Evolutionary conservation across 2,329 filamentous ascomycete genomes (phyloP).

Genomic region (Dothideomycetes sp.): DNA sequence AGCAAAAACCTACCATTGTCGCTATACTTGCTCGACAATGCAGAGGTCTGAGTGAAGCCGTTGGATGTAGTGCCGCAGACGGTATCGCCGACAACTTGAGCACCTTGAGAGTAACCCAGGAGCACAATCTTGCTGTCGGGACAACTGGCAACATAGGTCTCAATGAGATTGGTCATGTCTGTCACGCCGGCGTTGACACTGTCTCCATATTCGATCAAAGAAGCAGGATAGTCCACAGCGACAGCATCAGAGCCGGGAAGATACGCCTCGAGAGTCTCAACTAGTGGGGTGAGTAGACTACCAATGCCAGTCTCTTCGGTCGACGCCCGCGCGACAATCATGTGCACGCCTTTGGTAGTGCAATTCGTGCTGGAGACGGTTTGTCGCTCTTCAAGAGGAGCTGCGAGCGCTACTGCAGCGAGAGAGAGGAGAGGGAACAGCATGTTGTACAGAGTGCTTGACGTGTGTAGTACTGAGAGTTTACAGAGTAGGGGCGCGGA

Average conservation of each 20-base stretch:
- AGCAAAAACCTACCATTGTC: background rate
- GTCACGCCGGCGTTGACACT: background rate
- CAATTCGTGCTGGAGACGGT: background rate
- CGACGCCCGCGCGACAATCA: constrained; percentile 4
- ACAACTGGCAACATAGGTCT: constrained; percentile 27
- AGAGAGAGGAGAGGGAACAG: background rate
- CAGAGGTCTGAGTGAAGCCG: constrained; percentile 1
- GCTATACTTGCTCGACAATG: constrained; percentile 4
- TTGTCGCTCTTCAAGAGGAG: background rate
- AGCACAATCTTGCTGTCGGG: constrained; percentile 30
- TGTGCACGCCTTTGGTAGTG: background rate
- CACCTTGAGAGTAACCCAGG: constrained; percentile 32
- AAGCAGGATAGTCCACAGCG: constrained; percentile 1
- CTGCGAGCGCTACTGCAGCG: background rate
- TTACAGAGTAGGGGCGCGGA: too few relatives aligned
- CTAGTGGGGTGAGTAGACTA: background rate
- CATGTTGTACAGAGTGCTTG: too few relatives aligned
- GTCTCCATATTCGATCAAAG: background rate
- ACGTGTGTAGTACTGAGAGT: too few relatives aligned
- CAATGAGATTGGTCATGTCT: constrained; percentile 16
- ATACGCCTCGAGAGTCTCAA: background rate
- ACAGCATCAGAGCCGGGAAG: constrained; percentile 1
- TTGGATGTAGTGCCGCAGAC: constrained; percentile 9
- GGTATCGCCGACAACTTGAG: constrained; percentile 14
- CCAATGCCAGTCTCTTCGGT: constrained; percentile 1